These are phyloP conservation scores for Peronospora farinosa DNA, from an alignment of 352 stramenopile species.

Conservation along the genomic window DNA sequence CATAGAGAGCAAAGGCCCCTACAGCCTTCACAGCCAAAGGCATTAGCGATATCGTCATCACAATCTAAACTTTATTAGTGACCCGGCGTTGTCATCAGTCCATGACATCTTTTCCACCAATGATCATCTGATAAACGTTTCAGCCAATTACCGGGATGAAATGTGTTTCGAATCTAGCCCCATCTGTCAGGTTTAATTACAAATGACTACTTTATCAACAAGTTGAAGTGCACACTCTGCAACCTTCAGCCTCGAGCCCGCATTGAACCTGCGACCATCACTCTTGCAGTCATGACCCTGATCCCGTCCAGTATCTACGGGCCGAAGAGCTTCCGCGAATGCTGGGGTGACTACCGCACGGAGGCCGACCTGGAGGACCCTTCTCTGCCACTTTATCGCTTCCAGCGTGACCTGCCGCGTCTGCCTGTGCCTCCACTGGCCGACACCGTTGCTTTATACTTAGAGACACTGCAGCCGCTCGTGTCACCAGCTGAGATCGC, in stretches of 20 bases:
- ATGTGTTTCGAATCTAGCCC: no score
- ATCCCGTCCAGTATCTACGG: conserved; percentile 29
- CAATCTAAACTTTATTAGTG: not conserved
- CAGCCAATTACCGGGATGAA: not conserved
- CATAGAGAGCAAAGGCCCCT: conserved; percentile 36
- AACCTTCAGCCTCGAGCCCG: conserved; percentile 8
- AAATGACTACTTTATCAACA: not conserved
- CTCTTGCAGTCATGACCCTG: conserved; percentile 8
- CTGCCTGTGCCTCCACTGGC: conserved; percentile 88
- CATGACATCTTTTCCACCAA: not conserved
- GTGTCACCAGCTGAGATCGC: conserved; percentile 66
- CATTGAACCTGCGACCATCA: conserved; percentile 7
- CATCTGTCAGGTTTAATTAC: no score
- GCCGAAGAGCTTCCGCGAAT: conserved; percentile 90
- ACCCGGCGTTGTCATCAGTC: conserved; percentile 4
- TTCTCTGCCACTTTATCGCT: conserved; percentile 59
- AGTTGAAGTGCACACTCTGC: conserved; percentile 21
- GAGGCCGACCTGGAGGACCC: conserved; percentile 58
- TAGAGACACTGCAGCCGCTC: conserved; percentile 86
- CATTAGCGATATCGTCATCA: conserved; percentile 10
- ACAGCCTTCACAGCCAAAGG: conserved; percentile 8
- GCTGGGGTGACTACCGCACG: conserved; percentile 86
- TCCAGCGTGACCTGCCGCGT: conserved; percentile 80
- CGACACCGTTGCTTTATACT: conserved; percentile 87
- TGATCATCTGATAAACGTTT: not conserved